Evolutionary conservation across 164 flowering plant genomes (phyloP).

Genomic region (Echeveria elegans): DNA sequence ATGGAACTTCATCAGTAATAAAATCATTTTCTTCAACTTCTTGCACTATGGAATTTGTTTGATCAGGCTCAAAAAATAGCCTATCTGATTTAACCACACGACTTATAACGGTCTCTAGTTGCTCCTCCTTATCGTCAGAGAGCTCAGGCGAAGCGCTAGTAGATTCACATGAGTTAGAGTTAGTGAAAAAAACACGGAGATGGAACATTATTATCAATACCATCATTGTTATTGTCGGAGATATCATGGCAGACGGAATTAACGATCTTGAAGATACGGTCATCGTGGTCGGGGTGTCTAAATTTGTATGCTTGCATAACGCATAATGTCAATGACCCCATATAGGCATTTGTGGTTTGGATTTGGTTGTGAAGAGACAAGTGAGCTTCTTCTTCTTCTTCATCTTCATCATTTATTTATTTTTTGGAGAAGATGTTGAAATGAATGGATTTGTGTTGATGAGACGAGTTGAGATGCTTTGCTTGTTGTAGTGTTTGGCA

Average conservation of each 20-base stretch:
- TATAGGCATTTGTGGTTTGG: background rate
- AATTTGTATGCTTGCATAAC: background rate
- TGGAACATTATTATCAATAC: background rate
- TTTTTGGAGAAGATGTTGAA: background rate
- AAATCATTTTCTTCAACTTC: background rate
- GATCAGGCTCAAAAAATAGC: background rate
- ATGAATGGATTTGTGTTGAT: background rate
- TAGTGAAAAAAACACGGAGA: background rate
- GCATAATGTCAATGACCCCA: background rate
- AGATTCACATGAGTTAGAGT: background rate
- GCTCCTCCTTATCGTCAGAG: background rate
- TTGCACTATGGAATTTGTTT: background rate
- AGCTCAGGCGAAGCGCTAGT: background rate
- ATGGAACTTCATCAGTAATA: slow-evolving; percentile 1
- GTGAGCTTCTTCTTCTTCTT: background rate
- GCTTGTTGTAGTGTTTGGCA: background rate
- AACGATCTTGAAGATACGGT: background rate
- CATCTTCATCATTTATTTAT: too few relatives aligned
- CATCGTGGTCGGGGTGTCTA: background rate
- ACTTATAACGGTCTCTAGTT: background rate
- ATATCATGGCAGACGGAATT: background rate
- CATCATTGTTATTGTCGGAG: background rate
- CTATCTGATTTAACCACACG: slow-evolving; percentile 1
- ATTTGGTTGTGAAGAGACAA: background rate
- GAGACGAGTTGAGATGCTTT: too few relatives aligned